These are phyloP conservation scores for Saccharomycopsis crataegensis DNA, from an alignment of 1,139 yeast genomes.

Conservation along the genomic window DNA sequence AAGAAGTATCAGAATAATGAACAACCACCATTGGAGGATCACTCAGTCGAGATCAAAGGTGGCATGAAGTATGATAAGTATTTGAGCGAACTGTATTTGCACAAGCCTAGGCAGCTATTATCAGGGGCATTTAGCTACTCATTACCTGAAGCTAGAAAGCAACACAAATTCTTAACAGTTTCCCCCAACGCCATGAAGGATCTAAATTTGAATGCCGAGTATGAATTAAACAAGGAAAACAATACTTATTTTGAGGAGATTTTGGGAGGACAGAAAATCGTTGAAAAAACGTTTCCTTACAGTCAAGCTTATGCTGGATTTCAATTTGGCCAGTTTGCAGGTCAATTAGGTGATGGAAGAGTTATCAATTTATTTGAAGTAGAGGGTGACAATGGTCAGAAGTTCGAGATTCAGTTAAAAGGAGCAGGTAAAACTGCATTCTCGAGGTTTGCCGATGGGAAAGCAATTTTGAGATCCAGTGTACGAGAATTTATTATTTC, in stretches of 20 bases:
- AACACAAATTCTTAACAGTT: conserved; percentile 48
- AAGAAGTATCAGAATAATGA: conserved; percentile 3
- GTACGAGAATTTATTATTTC: conserved; percentile 82
- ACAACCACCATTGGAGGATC: too few species aligned
- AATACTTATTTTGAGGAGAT: conserved; percentile 41
- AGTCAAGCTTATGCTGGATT: conserved; percentile 93
- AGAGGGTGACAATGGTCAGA: conserved; percentile 29
- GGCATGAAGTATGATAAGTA: conserved; percentile 12
- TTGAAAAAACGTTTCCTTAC: conserved; percentile 61
- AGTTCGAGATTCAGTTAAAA: conserved; percentile 71
- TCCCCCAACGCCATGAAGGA: conserved; percentile 58
- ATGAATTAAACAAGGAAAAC: conserved; percentile 31
- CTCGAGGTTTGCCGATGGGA: conserved; percentile 94
- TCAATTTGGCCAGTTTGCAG: conserved; percentile 95
- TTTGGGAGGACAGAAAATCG: conserved; percentile 53
- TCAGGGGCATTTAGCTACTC: conserved; percentile 68
- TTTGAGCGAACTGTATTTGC: conserved; percentile 31
- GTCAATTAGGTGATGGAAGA: conserved; percentile 94
- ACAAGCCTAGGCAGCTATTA: conserved; percentile 53
- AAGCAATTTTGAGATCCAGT: conserved; percentile 82
- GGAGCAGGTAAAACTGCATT: conserved; percentile 92
- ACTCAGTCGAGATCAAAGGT: conserved; percentile 4
- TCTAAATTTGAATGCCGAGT: conserved; percentile 41
- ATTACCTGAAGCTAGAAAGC: conserved; percentile 53
- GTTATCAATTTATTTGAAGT: conserved; percentile 76